Evolutionary conservation across 495 filamentous ascomycete genomes (phyloP), one percentile per base, ranked within the genome.

Genomic region (Penicillium dipodomyicola): DNA sequence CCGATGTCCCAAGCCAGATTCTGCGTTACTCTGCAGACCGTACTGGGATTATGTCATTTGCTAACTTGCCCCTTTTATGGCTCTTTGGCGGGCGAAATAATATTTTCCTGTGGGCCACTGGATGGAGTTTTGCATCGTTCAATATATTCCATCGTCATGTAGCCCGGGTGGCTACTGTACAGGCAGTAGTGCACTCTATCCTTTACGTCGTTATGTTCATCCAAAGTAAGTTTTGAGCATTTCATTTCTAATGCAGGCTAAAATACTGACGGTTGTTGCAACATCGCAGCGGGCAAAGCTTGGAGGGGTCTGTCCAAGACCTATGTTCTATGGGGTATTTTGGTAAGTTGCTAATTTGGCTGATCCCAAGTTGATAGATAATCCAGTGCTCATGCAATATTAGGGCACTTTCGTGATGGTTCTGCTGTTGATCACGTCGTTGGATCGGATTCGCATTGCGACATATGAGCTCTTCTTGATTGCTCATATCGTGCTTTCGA

Each of bases 111-210:
- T 81, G 78, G 80, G 63, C 78, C 10, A 83, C 81, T 0, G 78
- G 80, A 0, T 84, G 81, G 80, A 77, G 72, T 35, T 80, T 80
- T 58, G 69, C 77, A 1, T 80, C 73, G 0, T 82, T 81, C 59
- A 79, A 80, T 44, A 62, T 80, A 2, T 81, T 84, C 30, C 82
- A 84, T 69, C 80, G 80, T 15, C 80, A 81, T 74, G 70, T 82
- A 27, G 82, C 82, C 4, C 70, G 80, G 51, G 71, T 83, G 7
- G 79, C 80, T 3, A 81, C 79, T 4, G 33, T 82, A 22, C 74
- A 83, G 62, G 82, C 73, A 2, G 57, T 77, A 10, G 65, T 78
- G 3, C 82, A 84, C 63, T 71, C 73, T 0, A 3, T 67, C 17
- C 47, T 71, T 3, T 77, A 77, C 42, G 9, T 69, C 1, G 54